These are phyloP conservation scores for Dactylis glomerata DNA, from an alignment of 176 grass and related monocot genomes.

Conservation along the genomic window DNA sequence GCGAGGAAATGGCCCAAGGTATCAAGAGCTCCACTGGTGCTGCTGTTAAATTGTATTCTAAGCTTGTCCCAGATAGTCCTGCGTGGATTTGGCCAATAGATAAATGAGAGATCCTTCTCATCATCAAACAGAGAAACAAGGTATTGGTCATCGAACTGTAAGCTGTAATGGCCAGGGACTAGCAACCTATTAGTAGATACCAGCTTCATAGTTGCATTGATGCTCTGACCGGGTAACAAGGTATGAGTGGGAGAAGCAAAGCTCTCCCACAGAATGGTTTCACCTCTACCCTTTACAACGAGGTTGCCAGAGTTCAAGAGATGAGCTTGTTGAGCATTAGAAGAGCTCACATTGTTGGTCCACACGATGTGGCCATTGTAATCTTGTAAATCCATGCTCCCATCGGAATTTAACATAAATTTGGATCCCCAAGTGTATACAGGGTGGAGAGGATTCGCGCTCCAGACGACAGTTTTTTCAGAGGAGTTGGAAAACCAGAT, in stretches of 20 bases:
- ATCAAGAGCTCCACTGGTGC: constrained; percentile 15
- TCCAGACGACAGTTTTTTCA: constrained; percentile 15
- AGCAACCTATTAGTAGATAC: constrained; percentile 39
- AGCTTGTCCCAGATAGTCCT: constrained; percentile 24
- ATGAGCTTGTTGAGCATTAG: background rate
- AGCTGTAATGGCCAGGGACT: constrained; percentile 34
- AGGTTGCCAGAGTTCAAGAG: constrained; percentile 29
- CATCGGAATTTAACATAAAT: constrained; percentile 19
- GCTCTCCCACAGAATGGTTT: constrained; percentile 30
- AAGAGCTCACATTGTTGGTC: constrained; percentile 26
- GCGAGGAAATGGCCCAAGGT: constrained; percentile 25
- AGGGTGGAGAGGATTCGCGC: constrained; percentile 25
- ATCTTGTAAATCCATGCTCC: constrained; percentile 29
- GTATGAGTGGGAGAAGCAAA: constrained; percentile 45
- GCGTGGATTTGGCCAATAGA: constrained; percentile 50
- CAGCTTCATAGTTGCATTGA: constrained; percentile 28
- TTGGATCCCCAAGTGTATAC: constrained; percentile 31
- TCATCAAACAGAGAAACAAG: constrained; percentile 45
- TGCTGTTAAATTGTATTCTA: constrained; percentile 14
- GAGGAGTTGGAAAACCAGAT: constrained; percentile 35
- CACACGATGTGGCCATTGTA: constrained; percentile 30
- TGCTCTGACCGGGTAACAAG: constrained; percentile 37
- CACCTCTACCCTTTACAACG: constrained; percentile 25
- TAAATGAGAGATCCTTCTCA: constrained; percentile 25
- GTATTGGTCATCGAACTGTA: constrained; percentile 47